phyloP scores from a whole-genome alignment of 768 basidiomycete species.

The Suillus decipiens region DNA sequence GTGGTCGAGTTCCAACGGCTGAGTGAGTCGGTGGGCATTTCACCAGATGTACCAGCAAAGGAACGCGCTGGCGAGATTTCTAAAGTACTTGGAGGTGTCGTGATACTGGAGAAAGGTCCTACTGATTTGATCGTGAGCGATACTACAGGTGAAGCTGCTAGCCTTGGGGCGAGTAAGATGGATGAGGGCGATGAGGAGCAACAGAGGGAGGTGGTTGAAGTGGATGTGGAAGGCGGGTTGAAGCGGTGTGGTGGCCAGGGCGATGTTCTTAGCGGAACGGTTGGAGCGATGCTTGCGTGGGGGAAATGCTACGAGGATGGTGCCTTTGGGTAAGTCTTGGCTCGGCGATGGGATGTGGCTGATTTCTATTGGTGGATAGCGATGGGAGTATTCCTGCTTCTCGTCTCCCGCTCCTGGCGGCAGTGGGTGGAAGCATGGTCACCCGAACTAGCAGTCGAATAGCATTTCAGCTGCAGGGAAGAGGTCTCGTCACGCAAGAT shows the following conservation, averaged over 20 bases:
- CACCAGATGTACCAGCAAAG: constrained; percentile 48
- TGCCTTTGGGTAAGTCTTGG: constrained; percentile 64
- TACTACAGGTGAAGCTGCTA: constrained; percentile 56
- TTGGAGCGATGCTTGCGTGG: constrained; percentile 94
- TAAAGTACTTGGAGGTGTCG: constrained; percentile 77
- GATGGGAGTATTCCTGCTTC: constrained; percentile 57
- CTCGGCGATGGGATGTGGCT: not conserved
- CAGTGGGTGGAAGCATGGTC: constrained; percentile 84
- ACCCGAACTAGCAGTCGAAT: constrained; percentile 80
- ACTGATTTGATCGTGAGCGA: constrained; percentile 82
- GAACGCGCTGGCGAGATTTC: constrained; percentile 75
- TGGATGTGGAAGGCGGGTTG: constrained; percentile 75
- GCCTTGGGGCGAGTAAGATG: constrained; percentile 44
- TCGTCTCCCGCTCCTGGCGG: constrained; percentile 80
- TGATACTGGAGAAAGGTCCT: constrained; percentile 86
- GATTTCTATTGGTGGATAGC: constrained; percentile 33
- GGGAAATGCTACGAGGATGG: constrained; percentile 90
- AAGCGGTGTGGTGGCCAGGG: constrained; percentile 97
- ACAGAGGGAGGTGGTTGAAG: constrained; percentile 61
- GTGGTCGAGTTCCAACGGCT: constrained; percentile 90
- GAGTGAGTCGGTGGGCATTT: constrained; percentile 70
- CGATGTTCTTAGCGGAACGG: constrained; percentile 85
- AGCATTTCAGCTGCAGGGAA: constrained; percentile 75
- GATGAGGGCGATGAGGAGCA: constrained; percentile 47
- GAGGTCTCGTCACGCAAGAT: constrained; percentile 82